Evolutionary conservation across 768 basidiomycete genomes (phyloP).

Genomic region (Suillus alpinus): DNA sequence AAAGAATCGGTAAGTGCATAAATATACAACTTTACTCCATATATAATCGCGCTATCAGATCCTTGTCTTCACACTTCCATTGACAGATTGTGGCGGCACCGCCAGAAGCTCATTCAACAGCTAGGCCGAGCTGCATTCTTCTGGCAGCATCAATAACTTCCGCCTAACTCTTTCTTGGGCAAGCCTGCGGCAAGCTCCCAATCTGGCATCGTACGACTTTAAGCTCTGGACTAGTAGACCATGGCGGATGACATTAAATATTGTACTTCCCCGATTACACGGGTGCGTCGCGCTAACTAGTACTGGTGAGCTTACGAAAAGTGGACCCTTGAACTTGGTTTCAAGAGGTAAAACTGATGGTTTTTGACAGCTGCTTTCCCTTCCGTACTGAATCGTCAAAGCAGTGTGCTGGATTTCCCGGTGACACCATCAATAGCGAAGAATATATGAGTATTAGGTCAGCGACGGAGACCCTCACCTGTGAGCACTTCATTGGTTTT

Average conservation of each 20-base stretch:
- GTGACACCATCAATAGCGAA: background rate
- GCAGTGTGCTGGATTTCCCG: background rate
- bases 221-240: background rate
- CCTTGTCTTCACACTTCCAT: background rate
- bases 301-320: background rate
- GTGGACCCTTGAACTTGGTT: background rate
- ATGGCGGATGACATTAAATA: background rate
- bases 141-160: background rate
- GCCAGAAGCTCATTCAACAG: background rate
- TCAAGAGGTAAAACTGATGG: background rate
- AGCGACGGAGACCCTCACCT: too few species aligned
- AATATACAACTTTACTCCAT: background rate
- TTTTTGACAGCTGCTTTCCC: background rate
- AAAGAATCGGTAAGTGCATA: background rate
- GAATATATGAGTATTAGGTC: too few species aligned
- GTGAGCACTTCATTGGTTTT: too few species aligned
- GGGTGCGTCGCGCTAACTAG: background rate
- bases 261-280: background rate
- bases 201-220: background rate
- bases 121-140: background rate
- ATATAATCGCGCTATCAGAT: background rate
- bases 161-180: background rate
- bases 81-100: background rate
- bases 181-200: background rate
- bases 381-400: background rate